phyloP scores from a whole-genome alignment of 768 basidiomycete genomes.

The Naganishia friedmannii region DNA sequence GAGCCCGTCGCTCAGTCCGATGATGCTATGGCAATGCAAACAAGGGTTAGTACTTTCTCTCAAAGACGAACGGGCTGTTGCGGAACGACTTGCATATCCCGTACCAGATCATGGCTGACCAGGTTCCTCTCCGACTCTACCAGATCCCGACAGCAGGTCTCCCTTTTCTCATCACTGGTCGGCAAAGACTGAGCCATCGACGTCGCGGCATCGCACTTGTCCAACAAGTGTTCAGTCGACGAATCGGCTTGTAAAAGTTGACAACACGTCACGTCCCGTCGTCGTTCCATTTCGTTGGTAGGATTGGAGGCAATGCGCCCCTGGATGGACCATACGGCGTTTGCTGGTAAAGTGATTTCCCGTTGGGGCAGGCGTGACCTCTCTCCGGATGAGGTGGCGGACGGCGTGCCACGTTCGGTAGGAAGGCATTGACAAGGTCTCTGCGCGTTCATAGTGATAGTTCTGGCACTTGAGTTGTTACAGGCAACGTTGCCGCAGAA shows the following conservation, averaged over 20 bases:
- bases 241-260: neutral
- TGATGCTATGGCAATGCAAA: slow-evolving; percentile 36
- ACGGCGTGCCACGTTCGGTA: neutral
- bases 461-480: neutral
- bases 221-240: neutral
- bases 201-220: neutral
- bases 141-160: slow-evolving; percentile 10
- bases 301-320: neutral
- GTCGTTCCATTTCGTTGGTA: neutral
- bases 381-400: neutral
- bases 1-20: slow-evolving; percentile 47
- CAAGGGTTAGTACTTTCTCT: neutral
- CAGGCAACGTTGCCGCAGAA: too few species aligned
- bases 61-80: neutral
- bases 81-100: neutral
- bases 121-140: neutral
- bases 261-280: neutral
- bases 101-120: slow-evolving; percentile 10
- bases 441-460: neutral
- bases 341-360: neutral
- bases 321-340: neutral
- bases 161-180: neutral
- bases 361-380: neutral
- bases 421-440: neutral
- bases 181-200: neutral